Conservation (phyloP, 352 stramenopile genomes). For the Phytophthora vignae region DNA sequence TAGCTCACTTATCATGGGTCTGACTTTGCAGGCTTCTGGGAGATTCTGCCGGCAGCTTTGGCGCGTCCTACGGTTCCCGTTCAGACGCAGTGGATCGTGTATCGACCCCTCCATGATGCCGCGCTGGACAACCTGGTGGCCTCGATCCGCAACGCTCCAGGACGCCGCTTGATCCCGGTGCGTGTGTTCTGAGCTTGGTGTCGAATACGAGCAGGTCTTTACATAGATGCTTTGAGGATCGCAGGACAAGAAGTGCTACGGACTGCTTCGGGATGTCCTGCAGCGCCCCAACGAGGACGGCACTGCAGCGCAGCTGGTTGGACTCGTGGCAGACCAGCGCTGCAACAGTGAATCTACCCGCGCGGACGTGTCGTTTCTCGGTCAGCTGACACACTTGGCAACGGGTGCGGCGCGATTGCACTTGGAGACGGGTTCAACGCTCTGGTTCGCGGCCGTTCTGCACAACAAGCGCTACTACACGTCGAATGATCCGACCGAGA, state of each 20-base stretch:
- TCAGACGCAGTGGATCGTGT: conserved; percentile 65
- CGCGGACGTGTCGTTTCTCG: conserved; percentile 49
- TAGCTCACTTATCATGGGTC: background rate
- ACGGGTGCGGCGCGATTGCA: conserved; percentile 56
- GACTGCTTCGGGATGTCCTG: conserved; percentile 40
- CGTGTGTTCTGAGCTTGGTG: conserved; percentile 6
- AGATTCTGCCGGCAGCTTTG: conserved; percentile 55
- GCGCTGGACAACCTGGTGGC: conserved; percentile 49
- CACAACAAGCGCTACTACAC: conserved; percentile 44
- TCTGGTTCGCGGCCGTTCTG: conserved; percentile 62
- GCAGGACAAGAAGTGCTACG: conserved; percentile 69
- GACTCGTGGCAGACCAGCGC: conserved; percentile 61
- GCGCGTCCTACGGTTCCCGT: conserved; percentile 34
- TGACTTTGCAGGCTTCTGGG: conserved; percentile 49
- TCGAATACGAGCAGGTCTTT: background rate
- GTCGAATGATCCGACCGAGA: conserved; percentile 15
- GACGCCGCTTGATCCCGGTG: conserved; percentile 54
- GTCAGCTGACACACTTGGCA: conserved; percentile 46
- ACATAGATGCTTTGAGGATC: background rate
- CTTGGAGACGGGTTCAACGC: conserved; percentile 30
- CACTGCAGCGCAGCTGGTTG: conserved; percentile 43
- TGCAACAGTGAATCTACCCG: conserved; percentile 29
- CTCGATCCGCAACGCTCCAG: conserved; percentile 38
- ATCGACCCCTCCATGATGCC: conserved; percentile 57
- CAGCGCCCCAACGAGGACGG: conserved; percentile 7